A percentile compares a stretch with the other conserved stretches of the same genome.
These are phyloP conservation scores for Malassezia dermatis DNA, from an alignment of 1,284 basidiomycete genomes.

Conservation along the genomic window DNA sequence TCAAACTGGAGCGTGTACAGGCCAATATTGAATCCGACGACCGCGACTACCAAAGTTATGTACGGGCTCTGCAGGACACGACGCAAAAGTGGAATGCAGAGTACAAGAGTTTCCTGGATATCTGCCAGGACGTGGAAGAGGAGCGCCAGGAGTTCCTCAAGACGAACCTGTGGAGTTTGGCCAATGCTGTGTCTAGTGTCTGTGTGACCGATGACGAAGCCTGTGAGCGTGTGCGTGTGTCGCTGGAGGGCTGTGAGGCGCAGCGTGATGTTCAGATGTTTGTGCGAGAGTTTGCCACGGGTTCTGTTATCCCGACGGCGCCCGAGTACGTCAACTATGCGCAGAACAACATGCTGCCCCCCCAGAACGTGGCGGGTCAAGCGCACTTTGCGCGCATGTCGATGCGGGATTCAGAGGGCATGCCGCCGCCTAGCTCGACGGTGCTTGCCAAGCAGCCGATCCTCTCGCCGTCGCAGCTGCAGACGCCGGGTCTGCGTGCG, in stretches of 20 bases:
- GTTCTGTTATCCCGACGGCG: slow-evolving; percentile 38
- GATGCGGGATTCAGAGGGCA: slow-evolving; percentile 23
- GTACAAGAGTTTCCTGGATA: slow-evolving; percentile 62
- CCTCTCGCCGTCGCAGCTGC: slow-evolving; percentile 1
- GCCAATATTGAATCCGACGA: slow-evolving; percentile 72
- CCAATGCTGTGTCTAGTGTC: slow-evolving; percentile 86
- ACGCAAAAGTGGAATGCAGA: slow-evolving; percentile 77
- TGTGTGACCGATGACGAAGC: slow-evolving; percentile 86
- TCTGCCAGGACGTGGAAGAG: slow-evolving; percentile 90
- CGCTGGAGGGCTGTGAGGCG: slow-evolving; percentile 42
- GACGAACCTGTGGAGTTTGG: slow-evolving; percentile 89
- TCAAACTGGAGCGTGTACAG: slow-evolving; percentile 78
- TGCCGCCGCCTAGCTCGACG: slow-evolving; percentile 10
- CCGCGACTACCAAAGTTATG: slow-evolving; percentile 73
- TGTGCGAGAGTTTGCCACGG: slow-evolving; percentile 41
- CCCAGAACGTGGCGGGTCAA: slow-evolving; percentile 24
- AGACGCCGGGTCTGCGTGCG: background rate
- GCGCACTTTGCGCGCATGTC: slow-evolving; percentile 41
- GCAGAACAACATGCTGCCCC: slow-evolving; percentile 36
- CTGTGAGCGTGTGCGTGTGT: slow-evolving; percentile 42
- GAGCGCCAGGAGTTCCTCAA: slow-evolving; percentile 85
- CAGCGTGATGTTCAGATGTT: slow-evolving; percentile 35
- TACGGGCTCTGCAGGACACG: slow-evolving; percentile 69
- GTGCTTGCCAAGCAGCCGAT: slow-evolving; percentile 1
- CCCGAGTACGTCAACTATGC: slow-evolving; percentile 47